Evolutionary conservation across 2,329 filamentous ascomycete genomes (phyloP), one percentile per base, ranked within the genome.

Genomic region (Neopestalotiopsis rosae): DNA sequence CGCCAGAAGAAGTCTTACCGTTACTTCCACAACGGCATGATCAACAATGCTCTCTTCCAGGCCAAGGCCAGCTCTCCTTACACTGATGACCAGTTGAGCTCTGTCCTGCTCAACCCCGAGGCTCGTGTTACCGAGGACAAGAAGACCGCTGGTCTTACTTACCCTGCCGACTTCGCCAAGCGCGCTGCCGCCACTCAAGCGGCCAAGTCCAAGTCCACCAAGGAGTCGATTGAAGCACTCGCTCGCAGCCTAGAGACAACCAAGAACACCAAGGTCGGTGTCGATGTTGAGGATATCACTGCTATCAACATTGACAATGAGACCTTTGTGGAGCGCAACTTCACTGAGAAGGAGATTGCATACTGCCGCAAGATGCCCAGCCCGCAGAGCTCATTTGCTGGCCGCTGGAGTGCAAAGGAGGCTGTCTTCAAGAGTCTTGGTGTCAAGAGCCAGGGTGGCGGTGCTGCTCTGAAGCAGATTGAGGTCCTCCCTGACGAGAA

Each of bases 1-100:
- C 90, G 96, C 72, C 97, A 99, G 83, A 98, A 98, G 94, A 98
- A 95, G 87, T 94, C 96, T 0, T 99, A 99, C 88, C 90, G 96
- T 72, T 98, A 94, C 90, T 97, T 97, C 91, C 97, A 99, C 86
- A 97, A 97, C 76, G 95, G 95, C 72, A 88, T 99, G 81, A 95
- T 98, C 88, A 98, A 97, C 88, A 98, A 99, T 87, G 94, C 91
- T 73, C 89, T 99, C 81, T 99, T 99, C 83, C 94, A 97, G 71
- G 95, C 97, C 81, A 99, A 99, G 90, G 88, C 89, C 78, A 91
- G 95, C 80, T 88, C 95, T 59, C 97, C 96, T 59, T 99, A 98
- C 84, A 91, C 90, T 61, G 94, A 98, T 67, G 91, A 93, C 68
- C 93, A 96, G 84, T 92, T 97, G 83, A 89, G 89, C 81, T 89